A percentile compares a stretch with the other conserved stretches of the same genome.
Conservation (phyloP, 1,139 yeast species). For the Nadsonia commutata region DNA sequence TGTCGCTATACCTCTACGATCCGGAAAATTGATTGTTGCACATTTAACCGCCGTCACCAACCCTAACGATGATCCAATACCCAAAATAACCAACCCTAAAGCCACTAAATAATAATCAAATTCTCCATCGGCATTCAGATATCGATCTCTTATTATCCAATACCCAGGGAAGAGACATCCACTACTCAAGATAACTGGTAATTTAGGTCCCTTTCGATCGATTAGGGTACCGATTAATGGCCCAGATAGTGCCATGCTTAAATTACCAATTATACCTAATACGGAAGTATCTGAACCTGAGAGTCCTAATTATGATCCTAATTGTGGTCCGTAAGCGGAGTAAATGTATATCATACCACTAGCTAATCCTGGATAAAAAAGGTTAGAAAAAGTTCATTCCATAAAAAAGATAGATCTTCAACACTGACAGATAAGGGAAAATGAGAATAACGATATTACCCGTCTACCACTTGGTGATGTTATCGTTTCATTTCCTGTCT, state of each 20-base stretch:
- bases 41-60: conserved; percentile 17
- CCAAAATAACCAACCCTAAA: conserved; percentile 6
- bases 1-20: conserved; percentile 16
- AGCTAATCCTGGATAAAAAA: conserved; percentile 29
- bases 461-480: no score
- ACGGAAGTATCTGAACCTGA: conserved; percentile 41
- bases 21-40: conserved; percentile 19
- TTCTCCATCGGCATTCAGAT: conserved; percentile 12
- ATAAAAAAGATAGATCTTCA: no score
- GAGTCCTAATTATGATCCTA: conserved; percentile 36
- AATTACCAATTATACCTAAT: conserved; percentile 40
- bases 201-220: conserved; percentile 35
- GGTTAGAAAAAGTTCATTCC: no score
- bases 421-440: no score
- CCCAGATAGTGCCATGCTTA: conserved; percentile 44
- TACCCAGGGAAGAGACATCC: conserved; percentile 16
- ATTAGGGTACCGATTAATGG: conserved; percentile 45
- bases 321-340: conserved; percentile 47
- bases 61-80: conserved; percentile 5
- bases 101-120: conserved; percentile 15
- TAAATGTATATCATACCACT: conserved; percentile 46
- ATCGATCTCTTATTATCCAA: conserved; percentile 14
- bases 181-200: conserved; percentile 26
- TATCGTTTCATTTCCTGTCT: no score
- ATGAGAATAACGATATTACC: no score